Base-by-base conservation (phyloP, 2,329 filamentous ascomycete species). In the Trichoderma hamatum region DNA sequence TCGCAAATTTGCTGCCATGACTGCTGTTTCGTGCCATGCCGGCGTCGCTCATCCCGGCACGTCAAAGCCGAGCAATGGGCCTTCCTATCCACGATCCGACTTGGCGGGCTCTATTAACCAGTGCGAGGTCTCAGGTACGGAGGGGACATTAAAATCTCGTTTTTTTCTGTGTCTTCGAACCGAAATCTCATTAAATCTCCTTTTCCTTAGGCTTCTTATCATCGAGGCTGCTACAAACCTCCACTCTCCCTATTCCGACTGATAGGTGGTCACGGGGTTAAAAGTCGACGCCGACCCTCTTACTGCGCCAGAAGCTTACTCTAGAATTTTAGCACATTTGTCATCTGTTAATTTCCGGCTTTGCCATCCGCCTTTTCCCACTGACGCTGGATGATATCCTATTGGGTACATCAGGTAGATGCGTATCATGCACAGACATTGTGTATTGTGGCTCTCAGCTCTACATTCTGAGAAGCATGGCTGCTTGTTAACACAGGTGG, bases 31-130 rank as follows among this genome's bases (percentile, higher is more conserved):
- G 51, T 24, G 51, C 62, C 62, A 46, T 24, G 62, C 52, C 46
- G 34, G 63, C 28, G 54, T 67, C 63, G 39, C 63, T 59, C 63
- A 59, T 58, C 56, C 63, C 54, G 63, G 63, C 63, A 59, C 39
- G 6, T 4, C 36, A 67, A 19, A 59, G 63, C 63, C 63, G 63
- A 67, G 28, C n/a, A 43, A 19, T 43, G 26, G 52, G 52, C 26
- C 36, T 46, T 36, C 28, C 43, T 66, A 51, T 28, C 62, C 54
- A 67, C 39, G n/a, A 34, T 49, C 63, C 63, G 63, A 58, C 63
- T 43, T 66, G 52, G n/a, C 36, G 52, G 52, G 63, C 63, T 65
- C n/a, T 43, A 19, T n/a, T 43, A 19, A 10, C 39, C 39, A 43
- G 39, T 43, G n/a, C 39, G 39, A n/a, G 19, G 39, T n/a, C 39